Evolutionary conservation across 2,329 filamentous ascomycete species (phyloP), one percentile per base, ranked within the genome.

Genomic region (Xylaria sp.): DNA sequence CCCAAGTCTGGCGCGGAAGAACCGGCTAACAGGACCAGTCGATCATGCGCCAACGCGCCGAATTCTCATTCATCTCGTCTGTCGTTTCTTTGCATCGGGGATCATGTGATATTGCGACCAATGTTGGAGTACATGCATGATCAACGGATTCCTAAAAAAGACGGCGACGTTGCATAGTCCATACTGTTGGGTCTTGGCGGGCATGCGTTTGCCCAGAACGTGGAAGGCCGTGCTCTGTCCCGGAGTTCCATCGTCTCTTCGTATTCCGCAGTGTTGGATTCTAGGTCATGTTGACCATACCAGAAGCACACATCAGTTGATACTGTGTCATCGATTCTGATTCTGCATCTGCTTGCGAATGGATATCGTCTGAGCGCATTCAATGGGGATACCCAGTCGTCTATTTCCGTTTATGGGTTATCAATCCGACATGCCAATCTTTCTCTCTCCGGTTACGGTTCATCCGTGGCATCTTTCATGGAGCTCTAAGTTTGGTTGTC

Each of bases 21-120:
- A 11, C 53, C 57, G 54, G 56, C 56, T 54, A n/a, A 57, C 11
- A 54, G 11, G n/a, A 54, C 49, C 11, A 23, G 48, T 10, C 57
- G 57, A 59, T 59, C 52, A 55, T 58, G 55, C 55, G 55, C 59
- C 55, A 54, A 23, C 48, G 51, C 42, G 44, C 51, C 5, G 9
- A 54, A 51, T 50, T 55, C 46, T 44, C 34, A 44, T 23, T 37
- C 49, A 37, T 39, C 37, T 55, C 30, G 50, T 48, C 42, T 48
- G 16, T 19, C 46, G 30, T 50, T 34, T 50, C 37, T 11, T 58
- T 7, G 7, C 56, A 49, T 49, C 19, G 35, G 53, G 53, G 44
- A 37, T 52, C 51, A 59, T 59, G 59, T 56, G 56, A 59, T 61
- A 59, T 59, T 54, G 53, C 35, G 51, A 46, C 49, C 30, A 57